Base-by-base conservation (phyloP, 1,284 basidiomycete species). In the Cryptococcus maquisensis region DNA sequence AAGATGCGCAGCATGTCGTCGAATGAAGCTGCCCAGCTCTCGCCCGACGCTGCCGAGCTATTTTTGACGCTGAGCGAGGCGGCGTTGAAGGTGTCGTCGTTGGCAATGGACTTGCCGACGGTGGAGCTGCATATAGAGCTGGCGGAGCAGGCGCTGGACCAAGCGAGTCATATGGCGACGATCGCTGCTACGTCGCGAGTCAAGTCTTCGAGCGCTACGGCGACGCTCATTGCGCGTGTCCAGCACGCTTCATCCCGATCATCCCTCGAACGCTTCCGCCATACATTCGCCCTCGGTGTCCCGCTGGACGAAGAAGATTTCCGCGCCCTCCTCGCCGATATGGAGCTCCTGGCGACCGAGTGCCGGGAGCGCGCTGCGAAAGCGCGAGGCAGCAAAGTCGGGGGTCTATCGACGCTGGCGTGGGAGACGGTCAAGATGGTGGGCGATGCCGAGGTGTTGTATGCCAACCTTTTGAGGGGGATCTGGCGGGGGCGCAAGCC, bases 121-220 rank as follows among this genome's bases (percentile, higher is more conserved):
- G 71, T 71, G 18, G 72, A 75, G 15, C 47, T 59, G 9, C 64
- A 73, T 44, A 56, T 70, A 52, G 72, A 72, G 52, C 57, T 75
- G 4, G 66, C 71, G 37, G 73, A 74, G 51, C 68, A 73, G 47
- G 72, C 73, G 13, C 62, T 75, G 9, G 73, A 75, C 49, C 73
- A 74, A 54, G 73, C 74, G 12, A 69, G 69, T 35, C 72, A 74
- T 55, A 73, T 74, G 73, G 70, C 72, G 1, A 68, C 68, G 1
- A 56, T 72, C 3, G 66, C 69, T 18, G 66, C 64, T 1, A 52
- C 64, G 1, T 57, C 63, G 26, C 54, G 61, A 26, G 55, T 66
- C 47, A 63, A 64, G 44, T 63, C 63, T 1, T 60, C 63, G 9
- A 62, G 59, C 16, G 57, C 62, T 4, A 65, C 66, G 8, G 62